Percentiles rank a stretch among this genome's conserved stretches.
These are phyloP conservation scores for Diaporthe citri DNA, from an alignment of 2,329 filamentous ascomycete genomes.

Conservation along the genomic window DNA sequence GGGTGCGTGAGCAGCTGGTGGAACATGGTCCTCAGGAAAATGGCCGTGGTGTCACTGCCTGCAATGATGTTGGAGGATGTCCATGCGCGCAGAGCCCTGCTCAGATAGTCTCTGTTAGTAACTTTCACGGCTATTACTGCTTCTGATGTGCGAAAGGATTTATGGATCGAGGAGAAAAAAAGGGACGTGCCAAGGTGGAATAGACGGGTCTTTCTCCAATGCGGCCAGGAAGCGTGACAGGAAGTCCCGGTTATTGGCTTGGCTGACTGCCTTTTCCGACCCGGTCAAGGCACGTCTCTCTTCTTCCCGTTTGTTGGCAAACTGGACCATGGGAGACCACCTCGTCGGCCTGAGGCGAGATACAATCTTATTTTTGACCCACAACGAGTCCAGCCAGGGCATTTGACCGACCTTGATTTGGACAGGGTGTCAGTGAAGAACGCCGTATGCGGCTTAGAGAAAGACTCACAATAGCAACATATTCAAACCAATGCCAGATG, in stretches of 20 bases:
- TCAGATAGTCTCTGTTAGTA: background rate
- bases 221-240: background rate
- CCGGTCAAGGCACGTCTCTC: background rate
- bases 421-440: background rate
- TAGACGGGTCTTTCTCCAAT: constrained; percentile 1
- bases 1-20: constrained; percentile 7
- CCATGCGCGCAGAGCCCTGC: background rate
- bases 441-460: fast-evolving
- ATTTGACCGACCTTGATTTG: background rate
- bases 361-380: background rate
- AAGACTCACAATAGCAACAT: constrained; percentile 1
- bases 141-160: background rate
- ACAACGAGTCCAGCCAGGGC: constrained; percentile 1
- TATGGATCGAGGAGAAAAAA: fast-evolving
- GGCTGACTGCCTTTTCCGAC: background rate
- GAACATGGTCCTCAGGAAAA: constrained; percentile 3
- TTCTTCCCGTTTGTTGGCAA: constrained; percentile 8
- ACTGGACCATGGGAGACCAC: constrained; percentile 5
- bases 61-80: constrained; percentile 17
- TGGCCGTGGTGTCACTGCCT: background rate
- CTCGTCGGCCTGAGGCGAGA: background rate
- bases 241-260: background rate
- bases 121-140: too few species aligned
- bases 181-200: background rate
- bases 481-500: constrained; percentile 10